These are phyloP conservation scores for Pneumocystis canis DNA, from an alignment of 1,139 yeast species.

Conservation along the genomic window DNA sequence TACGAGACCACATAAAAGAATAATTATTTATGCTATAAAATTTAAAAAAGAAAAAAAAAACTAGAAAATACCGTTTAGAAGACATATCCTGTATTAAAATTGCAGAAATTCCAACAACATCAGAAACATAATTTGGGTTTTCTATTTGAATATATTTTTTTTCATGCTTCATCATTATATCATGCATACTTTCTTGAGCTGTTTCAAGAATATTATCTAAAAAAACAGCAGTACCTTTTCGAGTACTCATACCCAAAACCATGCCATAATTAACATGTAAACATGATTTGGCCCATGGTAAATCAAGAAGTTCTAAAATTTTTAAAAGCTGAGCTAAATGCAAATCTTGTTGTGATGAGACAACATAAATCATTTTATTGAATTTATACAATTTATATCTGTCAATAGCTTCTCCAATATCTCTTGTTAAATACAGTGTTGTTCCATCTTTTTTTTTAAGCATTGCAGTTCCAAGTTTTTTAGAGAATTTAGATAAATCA, in stretches of 20 bases:
- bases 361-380: conserved; percentile 91
- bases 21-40: conserved; percentile 64
- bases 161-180: conserved; percentile 88
- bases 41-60: not conserved
- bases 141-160: conserved; percentile 85
- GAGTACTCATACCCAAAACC: conserved; percentile 97
- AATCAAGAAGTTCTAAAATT: conserved; percentile 82
- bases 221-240: conserved; percentile 97
- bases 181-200: conserved; percentile 91
- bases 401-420: conserved; percentile 90
- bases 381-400: conserved; percentile 74
- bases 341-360: conserved; percentile 92
- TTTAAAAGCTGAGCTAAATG: conserved; percentile 91
- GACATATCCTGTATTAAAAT: conserved; percentile 99
- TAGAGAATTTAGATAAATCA: conserved; percentile 72
- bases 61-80: conserved; percentile 40
- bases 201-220: conserved; percentile 87
- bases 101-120: conserved; percentile 88
- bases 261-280: conserved; percentile 88
- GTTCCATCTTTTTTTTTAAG: conserved; percentile 95
- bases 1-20: conserved; percentile 95
- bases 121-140: conserved; percentile 91
- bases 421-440: conserved; percentile 85
- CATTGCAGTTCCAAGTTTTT: conserved; percentile 85
- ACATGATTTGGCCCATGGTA: conserved; percentile 69